Conservation (phyloP, 768 basidiomycete genomes). For the Leccinum disarticulatum region DNA sequence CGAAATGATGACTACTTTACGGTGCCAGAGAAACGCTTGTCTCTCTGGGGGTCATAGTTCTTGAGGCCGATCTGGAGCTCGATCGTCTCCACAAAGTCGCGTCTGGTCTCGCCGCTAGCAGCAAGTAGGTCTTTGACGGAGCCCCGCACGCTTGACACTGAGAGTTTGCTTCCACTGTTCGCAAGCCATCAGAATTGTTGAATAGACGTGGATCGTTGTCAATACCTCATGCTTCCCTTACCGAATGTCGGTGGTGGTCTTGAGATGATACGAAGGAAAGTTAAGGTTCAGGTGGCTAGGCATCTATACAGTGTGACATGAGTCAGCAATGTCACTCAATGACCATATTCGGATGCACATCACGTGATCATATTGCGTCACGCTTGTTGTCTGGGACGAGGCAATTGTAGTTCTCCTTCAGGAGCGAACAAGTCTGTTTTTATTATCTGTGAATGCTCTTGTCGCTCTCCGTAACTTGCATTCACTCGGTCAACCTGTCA, state of each 20-base stretch:
- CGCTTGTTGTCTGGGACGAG: slow-evolving; percentile 15
- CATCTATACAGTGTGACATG: slow-evolving; percentile 38
- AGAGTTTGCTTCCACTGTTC: slow-evolving; percentile 69
- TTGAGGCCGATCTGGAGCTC: slow-evolving; percentile 96
- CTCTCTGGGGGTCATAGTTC: slow-evolving; percentile 99
- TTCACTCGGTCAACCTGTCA: neutral
- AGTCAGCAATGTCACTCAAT: slow-evolving; percentile 19
- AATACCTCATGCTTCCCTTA: slow-evolving; percentile 21
- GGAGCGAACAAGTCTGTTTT: slow-evolving; percentile 2
- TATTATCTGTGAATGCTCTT: slow-evolving; percentile 9
- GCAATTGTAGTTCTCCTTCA: slow-evolving; percentile 1
- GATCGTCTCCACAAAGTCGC: slow-evolving; percentile 95
- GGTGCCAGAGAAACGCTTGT: slow-evolving; percentile 99
- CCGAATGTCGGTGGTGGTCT: slow-evolving; percentile 8
- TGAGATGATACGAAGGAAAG: slow-evolving; percentile 24
- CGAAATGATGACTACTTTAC: slow-evolving; percentile 95
- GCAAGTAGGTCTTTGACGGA: slow-evolving; percentile 89
- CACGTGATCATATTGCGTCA: slow-evolving; percentile 28
- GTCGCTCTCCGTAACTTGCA: neutral
- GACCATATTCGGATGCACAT: neutral
- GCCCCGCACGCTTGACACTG: slow-evolving; percentile 99
- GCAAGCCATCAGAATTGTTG: neutral
- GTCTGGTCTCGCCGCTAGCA: slow-evolving; percentile 83
- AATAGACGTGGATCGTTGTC: neutral
- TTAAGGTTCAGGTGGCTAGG: slow-evolving; percentile 34